Evolutionary conservation across 768 basidiomycete genomes (phyloP).

Genomic region (Pseudohyphozyma bogoriensis): DNA sequence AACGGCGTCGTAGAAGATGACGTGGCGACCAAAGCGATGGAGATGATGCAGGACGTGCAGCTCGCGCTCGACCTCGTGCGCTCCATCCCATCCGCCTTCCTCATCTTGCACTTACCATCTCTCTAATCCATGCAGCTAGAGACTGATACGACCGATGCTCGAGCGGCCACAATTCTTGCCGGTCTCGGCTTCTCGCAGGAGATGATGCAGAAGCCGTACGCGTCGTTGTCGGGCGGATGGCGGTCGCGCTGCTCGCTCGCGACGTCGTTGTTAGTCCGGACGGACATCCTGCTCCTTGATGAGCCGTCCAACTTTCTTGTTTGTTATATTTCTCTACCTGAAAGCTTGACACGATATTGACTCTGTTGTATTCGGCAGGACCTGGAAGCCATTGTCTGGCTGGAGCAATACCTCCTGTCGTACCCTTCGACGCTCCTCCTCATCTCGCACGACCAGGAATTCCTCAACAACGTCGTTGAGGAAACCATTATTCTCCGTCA

Average conservation of each 20-base stretch:
- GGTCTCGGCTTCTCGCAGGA: conserved; percentile 52
- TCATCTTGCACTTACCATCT: not conserved
- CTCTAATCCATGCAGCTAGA: conserved; percentile 26
- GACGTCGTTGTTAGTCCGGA: conserved; percentile 49
- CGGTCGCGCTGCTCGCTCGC: conserved; percentile 53
- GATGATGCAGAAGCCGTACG: conserved; percentile 40
- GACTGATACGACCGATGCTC: conserved; percentile 32
- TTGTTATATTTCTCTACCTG: no score
- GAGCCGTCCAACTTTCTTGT: conserved; percentile 46
- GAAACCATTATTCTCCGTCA: conserved; percentile 55
- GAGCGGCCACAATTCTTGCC: conserved; percentile 47
- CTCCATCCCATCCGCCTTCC: no score
- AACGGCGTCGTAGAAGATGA: not conserved
- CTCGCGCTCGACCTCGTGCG: conserved; percentile 27
- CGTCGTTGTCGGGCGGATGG: conserved; percentile 57
- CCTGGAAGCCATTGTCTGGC: conserved; percentile 29
- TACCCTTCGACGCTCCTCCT: conserved; percentile 47
- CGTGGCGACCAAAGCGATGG: conserved; percentile 10
- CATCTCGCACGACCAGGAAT: conserved; percentile 57
- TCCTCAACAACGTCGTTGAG: conserved; percentile 52
- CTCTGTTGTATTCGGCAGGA: conserved; percentile 4
- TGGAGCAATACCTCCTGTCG: conserved; percentile 35
- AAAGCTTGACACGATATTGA: no score
- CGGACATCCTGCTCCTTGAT: conserved; percentile 53
- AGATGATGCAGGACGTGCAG: conserved; percentile 14